Base-by-base conservation (phyloP, 257 asterid species). In the Jasminum sambac region DNA sequence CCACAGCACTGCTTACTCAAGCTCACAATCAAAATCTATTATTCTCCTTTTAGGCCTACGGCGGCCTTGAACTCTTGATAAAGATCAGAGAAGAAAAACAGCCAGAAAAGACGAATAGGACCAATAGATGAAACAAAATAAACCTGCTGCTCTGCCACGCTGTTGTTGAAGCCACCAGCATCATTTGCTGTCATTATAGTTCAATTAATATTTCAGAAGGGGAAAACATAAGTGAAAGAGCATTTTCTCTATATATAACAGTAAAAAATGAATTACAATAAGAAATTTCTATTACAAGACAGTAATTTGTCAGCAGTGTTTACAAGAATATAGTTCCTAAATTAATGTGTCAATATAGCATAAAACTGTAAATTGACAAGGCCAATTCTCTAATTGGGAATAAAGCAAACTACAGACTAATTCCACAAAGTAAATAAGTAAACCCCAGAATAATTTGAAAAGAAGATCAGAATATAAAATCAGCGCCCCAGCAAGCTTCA, bases 141-240 rank as follows among this genome's bases (percentile, higher is more conserved):
- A 85, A 95, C 99, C 99, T 95, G 97, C 81, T 91, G 94, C 83
- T 80, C 99, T 4, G 95, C 79, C 69, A 95, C 99, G 66, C 96
- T 95, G 85, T 95, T 91, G 89, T 89, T 95, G 87, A 95, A 95
- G 87, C 99, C 73, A 70, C 98, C 98, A 46, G 90, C 93, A 81
- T 91, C 98, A 71, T 91, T 91, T 62, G 82, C 99, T 95, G 96
- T 69, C 79, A 87, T 74, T 76, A 26, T 68, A 77, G 13, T 59
- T 67, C 69, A 77, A 77, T 21, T 67, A 43, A 30, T 30, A 67
- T 55, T 46, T 68, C 43, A 79, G 71, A 11, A 21, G 71, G 13
- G 25, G 50, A 61, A 23, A 3, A 6, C 36, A 55, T 19, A 55
- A 23, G 10, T 13, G 23, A 17, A 19, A 17, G 23, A 23, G 16